A percentile compares a stretch with the other conserved stretches of the same genome.
Conservation (phyloP, 2,329 filamentous ascomycete genomes). For the Fusarium sp. region DNA sequence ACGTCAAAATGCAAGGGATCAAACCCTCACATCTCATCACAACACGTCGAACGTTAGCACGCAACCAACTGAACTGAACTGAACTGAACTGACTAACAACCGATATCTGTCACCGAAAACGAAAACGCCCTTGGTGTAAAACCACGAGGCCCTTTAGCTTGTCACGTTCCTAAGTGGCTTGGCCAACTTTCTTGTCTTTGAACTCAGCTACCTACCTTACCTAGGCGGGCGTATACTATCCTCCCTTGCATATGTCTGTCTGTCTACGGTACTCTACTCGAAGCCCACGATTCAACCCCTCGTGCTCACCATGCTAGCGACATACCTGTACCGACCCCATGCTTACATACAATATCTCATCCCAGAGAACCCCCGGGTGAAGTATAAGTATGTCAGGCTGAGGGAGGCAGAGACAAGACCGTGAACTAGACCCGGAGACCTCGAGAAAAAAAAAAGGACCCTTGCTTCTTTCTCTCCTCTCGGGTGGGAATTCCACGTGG, state of each 20-base stretch:
- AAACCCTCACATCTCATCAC: not conserved
- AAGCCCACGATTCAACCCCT: slow-evolving; percentile 7
- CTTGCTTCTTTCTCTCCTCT: not conserved
- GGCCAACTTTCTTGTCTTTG: not conserved
- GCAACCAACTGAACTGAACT: not conserved
- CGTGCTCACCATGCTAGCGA: slow-evolving; percentile 11
- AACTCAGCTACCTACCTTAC: not conserved
- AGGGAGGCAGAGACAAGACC: not conserved
- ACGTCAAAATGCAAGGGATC: slow-evolving; percentile 21
- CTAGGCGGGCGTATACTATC: not conserved
- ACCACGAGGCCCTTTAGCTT: not conserved
- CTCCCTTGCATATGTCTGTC: slow-evolving; percentile 9
- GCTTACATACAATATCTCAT: not conserved
- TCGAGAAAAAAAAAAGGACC: not conserved
- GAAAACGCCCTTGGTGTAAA: not conserved
- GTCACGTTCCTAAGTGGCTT: slow-evolving; percentile 15
- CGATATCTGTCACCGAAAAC: not conserved
- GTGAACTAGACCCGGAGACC: not conserved
- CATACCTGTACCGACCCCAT: not conserved
- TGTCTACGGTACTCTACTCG: not conserved
- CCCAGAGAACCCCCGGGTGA: not conserved
- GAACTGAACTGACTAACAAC: not conserved
- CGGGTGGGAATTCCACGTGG: slow-evolving; percentile 21
- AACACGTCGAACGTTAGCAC: not conserved
- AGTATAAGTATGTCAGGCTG: not conserved